Percentiles rank a stretch among this genome's conserved stretches.
Evolutionary conservation across 257 asterid species (phyloP).

Genomic region (Anisodus acutangulus): DNA sequence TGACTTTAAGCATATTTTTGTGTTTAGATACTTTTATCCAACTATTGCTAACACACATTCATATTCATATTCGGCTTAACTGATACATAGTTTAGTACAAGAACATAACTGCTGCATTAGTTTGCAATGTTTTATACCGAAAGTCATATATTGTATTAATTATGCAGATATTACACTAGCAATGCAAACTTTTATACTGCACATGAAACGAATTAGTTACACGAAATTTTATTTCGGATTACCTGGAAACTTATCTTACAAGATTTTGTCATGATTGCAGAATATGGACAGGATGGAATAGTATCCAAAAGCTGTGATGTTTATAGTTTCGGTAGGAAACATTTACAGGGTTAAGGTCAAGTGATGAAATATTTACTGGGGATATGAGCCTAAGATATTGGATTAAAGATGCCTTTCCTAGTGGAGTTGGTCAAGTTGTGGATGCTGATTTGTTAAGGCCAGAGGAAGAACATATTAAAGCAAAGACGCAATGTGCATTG

Average conservation of each 20-base stretch:
- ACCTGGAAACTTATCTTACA: neutral
- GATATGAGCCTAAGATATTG: conserved; percentile 19
- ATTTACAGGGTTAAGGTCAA: neutral
- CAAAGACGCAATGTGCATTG: neutral
- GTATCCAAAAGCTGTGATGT: conserved; percentile 12
- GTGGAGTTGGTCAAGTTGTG: conserved; percentile 10
- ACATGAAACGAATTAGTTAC: neutral
- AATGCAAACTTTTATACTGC: too few species aligned
- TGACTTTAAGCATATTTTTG: too few species aligned
- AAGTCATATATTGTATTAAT: too few species aligned
- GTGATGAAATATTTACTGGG: neutral
- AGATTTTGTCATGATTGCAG: neutral
- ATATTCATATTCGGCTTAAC: too few species aligned
- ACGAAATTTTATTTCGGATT: neutral
- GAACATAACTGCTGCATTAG: too few species aligned
- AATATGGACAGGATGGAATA: conserved; percentile 26
- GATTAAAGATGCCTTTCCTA: neutral
- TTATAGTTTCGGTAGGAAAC: conserved; percentile 19
- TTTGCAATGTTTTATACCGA: too few species aligned
- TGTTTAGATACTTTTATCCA: too few species aligned
- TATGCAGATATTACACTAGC: too few species aligned
- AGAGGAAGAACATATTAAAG: neutral
- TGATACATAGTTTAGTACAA: too few species aligned
- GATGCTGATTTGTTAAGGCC: conserved; percentile 12
- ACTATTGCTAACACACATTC: too few species aligned